Evolutionary conservation across 2,329 filamentous ascomycete genomes (phyloP).

Genomic region (Penicillium oxalicum): DNA sequence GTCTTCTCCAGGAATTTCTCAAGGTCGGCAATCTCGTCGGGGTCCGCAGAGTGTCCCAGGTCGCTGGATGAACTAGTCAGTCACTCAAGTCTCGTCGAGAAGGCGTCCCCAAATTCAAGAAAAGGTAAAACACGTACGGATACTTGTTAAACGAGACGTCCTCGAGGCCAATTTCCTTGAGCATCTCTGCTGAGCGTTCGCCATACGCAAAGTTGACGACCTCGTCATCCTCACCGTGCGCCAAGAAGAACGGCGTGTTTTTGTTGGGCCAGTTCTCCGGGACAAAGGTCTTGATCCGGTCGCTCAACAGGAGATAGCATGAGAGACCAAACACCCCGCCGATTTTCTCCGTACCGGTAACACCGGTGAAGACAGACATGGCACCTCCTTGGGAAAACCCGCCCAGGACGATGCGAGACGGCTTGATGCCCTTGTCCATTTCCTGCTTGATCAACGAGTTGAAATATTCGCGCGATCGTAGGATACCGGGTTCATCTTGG

Average conservation of each 20-base stretch:
- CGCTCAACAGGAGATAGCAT: slow-evolving; percentile 68
- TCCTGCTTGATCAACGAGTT: slow-evolving; percentile 73
- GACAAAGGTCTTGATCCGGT: slow-evolving; percentile 55
- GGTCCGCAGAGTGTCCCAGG: slow-evolving; percentile 69
- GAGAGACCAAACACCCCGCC: slow-evolving; percentile 85
- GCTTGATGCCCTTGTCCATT: slow-evolving; percentile 71
- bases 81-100: not conserved
- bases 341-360: slow-evolving; percentile 68
- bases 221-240: slow-evolving; percentile 72
- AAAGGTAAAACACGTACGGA: slow-evolving; percentile 46
- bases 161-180: slow-evolving; percentile 63
- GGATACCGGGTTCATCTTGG: slow-evolving; percentile 62
- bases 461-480: slow-evolving; percentile 67
- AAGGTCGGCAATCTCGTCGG: slow-evolving; percentile 74
- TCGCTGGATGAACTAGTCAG: slow-evolving; percentile 43
- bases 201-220: slow-evolving; percentile 68
- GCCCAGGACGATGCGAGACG: slow-evolving; percentile 74
- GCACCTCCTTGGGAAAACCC: slow-evolving; percentile 69
- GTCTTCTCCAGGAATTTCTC: slow-evolving; percentile 56
- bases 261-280: slow-evolving; percentile 57
- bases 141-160: slow-evolving; percentile 72
- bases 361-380: slow-evolving; percentile 72
- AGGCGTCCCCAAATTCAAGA: not conserved
- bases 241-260: slow-evolving; percentile 80
- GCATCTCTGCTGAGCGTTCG: slow-evolving; percentile 56